Base-by-base conservation (phyloP, 345 rosid species). In the Viola odorata region DNA sequence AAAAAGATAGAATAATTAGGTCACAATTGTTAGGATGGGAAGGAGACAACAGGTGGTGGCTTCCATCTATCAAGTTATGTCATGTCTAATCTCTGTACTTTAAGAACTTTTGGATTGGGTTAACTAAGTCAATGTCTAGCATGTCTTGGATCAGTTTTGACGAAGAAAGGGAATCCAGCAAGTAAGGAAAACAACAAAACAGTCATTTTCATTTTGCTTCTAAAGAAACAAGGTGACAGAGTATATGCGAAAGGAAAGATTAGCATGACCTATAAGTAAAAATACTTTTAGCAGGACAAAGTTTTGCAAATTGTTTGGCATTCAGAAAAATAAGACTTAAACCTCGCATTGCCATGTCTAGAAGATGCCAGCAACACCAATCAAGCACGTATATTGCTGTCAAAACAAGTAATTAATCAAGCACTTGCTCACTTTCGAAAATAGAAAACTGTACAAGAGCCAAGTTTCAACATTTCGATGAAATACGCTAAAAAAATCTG, bases 21-120 rank as follows among this genome's bases (percentile, higher is more conserved):
- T 39, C 57, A 63, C 76, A 49, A 58, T 52, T 51, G 55, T 63
- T 42, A 66, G 55, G 67, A 49, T 57, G 76, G 69, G 60, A 11
- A 56, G 62, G 71, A 65, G 68, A 64, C 74, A 75, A 53, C 52
- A 52, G 57, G 73, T 71, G 70, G 81, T 77, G 81, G 80, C 75
- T 74, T 83, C 80, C 83, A 81, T 76, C 80, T 57, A 52, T 66
- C 49, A 73, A 62, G 61, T 64, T 68, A 13, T 12, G 11, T 15
- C 64, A 50, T 48, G 69, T 60, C 67, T 52, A 52, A 45, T 56
- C 52, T 49, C 37, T 3, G 75, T 82, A 41, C 61, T 82, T 81
- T 11, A 42, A 42, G 45, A 58, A 70, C 76, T 55, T 58, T 60
- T 8, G 37, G 4, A 67, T 61, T 64, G 56, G 51, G 60, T 15